Conservation (phyloP, 2,329 filamentous ascomycete genomes). For the Cordyceps cicadae region DNA sequence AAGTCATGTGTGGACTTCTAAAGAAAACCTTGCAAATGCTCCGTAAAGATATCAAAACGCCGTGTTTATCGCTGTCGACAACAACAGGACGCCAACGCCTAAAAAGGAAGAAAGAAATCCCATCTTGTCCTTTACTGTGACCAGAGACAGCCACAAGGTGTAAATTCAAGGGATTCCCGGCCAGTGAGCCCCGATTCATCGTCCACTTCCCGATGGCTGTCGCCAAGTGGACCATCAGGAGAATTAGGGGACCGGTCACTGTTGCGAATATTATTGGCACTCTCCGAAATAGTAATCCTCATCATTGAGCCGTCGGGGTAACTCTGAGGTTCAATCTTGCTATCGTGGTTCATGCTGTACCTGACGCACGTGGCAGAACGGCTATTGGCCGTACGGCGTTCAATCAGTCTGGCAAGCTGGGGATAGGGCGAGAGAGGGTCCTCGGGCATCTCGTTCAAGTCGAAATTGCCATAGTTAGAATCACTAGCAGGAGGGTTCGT, state of each 20-base stretch:
- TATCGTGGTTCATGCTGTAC: constrained; percentile 35
- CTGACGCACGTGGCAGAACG: constrained; percentile 39
- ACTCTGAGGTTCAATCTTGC: constrained; percentile 21
- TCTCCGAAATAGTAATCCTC: constrained; percentile 37
- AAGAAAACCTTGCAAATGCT: neutral
- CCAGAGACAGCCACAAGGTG: constrained; percentile 47
- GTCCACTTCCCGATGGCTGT: neutral
- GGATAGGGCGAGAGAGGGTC: constrained; percentile 35
- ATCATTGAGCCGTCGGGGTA: constrained; percentile 22
- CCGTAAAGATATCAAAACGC: neutral
- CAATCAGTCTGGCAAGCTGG: constrained; percentile 45
- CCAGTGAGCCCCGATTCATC: neutral
- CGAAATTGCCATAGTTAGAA: constrained; percentile 13
- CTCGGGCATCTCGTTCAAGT: constrained; percentile 5
- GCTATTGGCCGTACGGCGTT: constrained; percentile 35
- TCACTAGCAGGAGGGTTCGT: neutral
- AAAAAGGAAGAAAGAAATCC: neutral
- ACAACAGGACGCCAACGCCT: neutral
- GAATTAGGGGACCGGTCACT: neutral
- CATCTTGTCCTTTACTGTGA: constrained; percentile 19
- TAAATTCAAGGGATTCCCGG: constrained; percentile 29
- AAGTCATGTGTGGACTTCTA: neutral
- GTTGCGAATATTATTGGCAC: neutral
- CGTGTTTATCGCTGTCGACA: neutral
- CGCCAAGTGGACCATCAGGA: neutral